Conservation (phyloP, 202 grass and related monocot genomes). For the Musa balbisiana region DNA sequence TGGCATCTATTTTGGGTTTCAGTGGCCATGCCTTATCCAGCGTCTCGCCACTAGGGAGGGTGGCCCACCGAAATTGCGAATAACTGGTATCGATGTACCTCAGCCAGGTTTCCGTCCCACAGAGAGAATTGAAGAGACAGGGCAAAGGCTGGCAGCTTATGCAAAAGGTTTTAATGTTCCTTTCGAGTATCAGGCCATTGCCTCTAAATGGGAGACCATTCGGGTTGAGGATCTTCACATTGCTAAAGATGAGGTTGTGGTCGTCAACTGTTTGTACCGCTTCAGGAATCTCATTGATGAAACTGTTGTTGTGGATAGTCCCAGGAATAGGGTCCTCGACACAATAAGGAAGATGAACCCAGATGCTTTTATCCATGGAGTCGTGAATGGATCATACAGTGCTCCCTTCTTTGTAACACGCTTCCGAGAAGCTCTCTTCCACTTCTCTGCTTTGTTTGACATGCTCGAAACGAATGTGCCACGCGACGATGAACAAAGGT, state of each 20-base stretch:
- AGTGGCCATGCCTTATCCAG: slow-evolving; percentile 89
- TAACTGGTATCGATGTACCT: slow-evolving; percentile 88
- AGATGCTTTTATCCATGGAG: slow-evolving; percentile 73
- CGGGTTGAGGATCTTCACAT: slow-evolving; percentile 63
- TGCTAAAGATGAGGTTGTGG: slow-evolving; percentile 61
- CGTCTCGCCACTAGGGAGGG: slow-evolving; percentile 65
- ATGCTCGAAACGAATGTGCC: slow-evolving; percentile 88
- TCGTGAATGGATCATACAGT: slow-evolving; percentile 85
- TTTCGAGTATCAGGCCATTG: slow-evolving; percentile 77
- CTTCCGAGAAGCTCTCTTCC: slow-evolving; percentile 83
- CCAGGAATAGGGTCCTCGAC: slow-evolving; percentile 79
- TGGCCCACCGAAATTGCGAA: slow-evolving; percentile 56
- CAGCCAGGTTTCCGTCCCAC: slow-evolving; percentile 83
- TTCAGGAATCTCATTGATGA: slow-evolving; percentile 92
- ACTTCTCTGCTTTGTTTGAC: slow-evolving; percentile 86
- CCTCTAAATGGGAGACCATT: slow-evolving; percentile 87
- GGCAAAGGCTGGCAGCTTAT: slow-evolving; percentile 66
- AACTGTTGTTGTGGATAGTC: slow-evolving; percentile 83
- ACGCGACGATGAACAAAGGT: slow-evolving; percentile 56
- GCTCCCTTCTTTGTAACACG: slow-evolving; percentile 93
- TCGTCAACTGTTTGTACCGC: slow-evolving; percentile 88
- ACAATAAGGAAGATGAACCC: slow-evolving; percentile 88
- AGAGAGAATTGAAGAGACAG: slow-evolving; percentile 82
- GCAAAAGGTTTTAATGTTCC: slow-evolving; percentile 59
- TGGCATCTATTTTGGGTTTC: slow-evolving; percentile 86